Conservation (phyloP, 2,329 filamentous ascomycete species). For the Fusarium zealandicum region DNA sequence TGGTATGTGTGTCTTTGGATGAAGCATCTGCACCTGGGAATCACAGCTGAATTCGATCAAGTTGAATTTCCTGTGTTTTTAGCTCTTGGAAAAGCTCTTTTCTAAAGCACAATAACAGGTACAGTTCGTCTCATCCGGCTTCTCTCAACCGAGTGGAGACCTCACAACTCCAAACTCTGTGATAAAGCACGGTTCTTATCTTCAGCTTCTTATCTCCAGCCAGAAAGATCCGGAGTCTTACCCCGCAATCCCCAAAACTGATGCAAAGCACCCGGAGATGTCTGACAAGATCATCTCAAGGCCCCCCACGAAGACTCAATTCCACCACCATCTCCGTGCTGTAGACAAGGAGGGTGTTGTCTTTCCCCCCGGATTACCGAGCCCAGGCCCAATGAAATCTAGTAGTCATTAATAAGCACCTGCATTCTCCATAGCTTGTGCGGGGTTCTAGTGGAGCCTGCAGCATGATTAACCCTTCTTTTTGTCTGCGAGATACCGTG, state of each 20-base stretch:
- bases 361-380: conserved; percentile 9
- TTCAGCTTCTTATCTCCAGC: not conserved
- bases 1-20: no score
- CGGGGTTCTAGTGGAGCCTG: conserved; percentile 2
- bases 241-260: conserved; percentile 13
- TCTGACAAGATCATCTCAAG: not conserved
- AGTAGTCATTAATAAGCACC: conserved; percentile 5
- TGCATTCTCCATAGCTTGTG: conserved; percentile 1
- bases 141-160: not conserved
- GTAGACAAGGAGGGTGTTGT: conserved; percentile 1
- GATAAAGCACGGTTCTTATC: not conserved
- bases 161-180: not conserved
- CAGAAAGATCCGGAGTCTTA: not conserved
- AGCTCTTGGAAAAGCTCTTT: no score
- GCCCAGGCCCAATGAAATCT: not conserved
- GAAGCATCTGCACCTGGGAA: no score
- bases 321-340: not conserved
- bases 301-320: not conserved
- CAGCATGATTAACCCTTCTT: not conserved
- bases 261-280: not conserved
- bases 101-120: not conserved
- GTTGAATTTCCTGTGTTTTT: no score
- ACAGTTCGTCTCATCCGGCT: not conserved
- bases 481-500: conserved; percentile 16
- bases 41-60: no score